A percentile compares a stretch with the other conserved stretches of the same genome.
Conservation (phyloP, 257 asterid genomes). For the Petunia axillaris region DNA sequence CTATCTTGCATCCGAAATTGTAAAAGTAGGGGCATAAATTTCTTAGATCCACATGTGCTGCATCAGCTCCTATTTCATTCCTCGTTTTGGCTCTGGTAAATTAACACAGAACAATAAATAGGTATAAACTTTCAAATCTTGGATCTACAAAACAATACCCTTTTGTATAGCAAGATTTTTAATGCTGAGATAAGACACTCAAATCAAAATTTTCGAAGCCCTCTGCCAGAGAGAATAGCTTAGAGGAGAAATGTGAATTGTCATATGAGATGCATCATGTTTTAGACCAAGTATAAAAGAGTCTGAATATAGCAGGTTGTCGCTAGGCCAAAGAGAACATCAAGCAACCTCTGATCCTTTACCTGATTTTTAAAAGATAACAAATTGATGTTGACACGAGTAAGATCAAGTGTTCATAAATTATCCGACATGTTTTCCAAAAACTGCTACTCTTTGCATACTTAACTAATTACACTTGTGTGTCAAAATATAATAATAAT, state of each 20-base stretch:
- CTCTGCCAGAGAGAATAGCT: background rate
- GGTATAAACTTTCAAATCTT: background rate
- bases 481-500: too few relatives aligned
- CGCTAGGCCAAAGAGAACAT: background rate
- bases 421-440: background rate
- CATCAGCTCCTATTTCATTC: slow-evolving; percentile 97
- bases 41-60: slow-evolving; percentile 95
- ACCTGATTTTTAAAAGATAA: background rate
- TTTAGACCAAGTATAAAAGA: background rate
- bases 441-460: background rate
- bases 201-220: background rate
- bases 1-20: slow-evolving; percentile 84
- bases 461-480: background rate
- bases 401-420: background rate
- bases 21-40: slow-evolving; percentile 74
- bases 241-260: background rate
- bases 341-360: background rate
- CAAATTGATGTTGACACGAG: slow-evolving; percentile 8
- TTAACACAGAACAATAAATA: background rate
- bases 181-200: background rate
- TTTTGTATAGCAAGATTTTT: background rate
- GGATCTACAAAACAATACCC: background rate
- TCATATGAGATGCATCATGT: background rate
- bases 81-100: slow-evolving; percentile 54
- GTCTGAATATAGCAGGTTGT: background rate